Evolutionary conservation across 257 asterid genomes (phyloP), one percentile per base, ranked within the genome.

Genomic region (Solanum megistacrolobum): DNA sequence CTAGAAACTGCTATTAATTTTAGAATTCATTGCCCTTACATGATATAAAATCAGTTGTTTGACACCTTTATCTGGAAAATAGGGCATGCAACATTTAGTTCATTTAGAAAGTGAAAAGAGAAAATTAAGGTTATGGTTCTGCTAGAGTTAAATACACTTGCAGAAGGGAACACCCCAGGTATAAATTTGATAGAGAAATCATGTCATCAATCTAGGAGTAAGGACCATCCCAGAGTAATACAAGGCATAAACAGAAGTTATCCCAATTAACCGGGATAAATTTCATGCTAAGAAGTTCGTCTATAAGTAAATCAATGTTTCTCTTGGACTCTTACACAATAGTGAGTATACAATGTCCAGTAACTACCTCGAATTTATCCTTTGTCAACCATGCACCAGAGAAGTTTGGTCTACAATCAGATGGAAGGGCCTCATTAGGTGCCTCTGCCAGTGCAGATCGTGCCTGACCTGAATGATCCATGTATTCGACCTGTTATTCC

Each of bases 401-500:
- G 48, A 97, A 97, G 91, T 88, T 96, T 52, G 99, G 99, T 89
- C 99, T 93, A 89, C 99, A 97, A 85, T 92, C 87, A 87, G 92
- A 86, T 27, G 99, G 99, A 86, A 97, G 99, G 88, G 99, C 99
- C 92, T 96, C 98, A 88, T 92, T 91, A 35, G 99, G 99, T 90
- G 98, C 98, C 92, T 97, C 99, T 52, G 99, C 95, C 25, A 92
- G 93, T 62, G 98, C 98, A 89, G 87, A 89, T 90, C 90, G 93
- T 74, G 91, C 93, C 89, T 95, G 96, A 87, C 99, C 99, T n/a
- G 95, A 94, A 89, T 94, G 96, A 91, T 97, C 99, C 55, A 90
- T 81, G 92, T 95, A 97, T 88, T 94, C 98, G 36, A 97, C 99
- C 99, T 97, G 94, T 32, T 74, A 46, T 78, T 88, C 69, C 18